Conservation (phyloP, 768 basidiomycete species). For the Collybia sordida region DNA sequence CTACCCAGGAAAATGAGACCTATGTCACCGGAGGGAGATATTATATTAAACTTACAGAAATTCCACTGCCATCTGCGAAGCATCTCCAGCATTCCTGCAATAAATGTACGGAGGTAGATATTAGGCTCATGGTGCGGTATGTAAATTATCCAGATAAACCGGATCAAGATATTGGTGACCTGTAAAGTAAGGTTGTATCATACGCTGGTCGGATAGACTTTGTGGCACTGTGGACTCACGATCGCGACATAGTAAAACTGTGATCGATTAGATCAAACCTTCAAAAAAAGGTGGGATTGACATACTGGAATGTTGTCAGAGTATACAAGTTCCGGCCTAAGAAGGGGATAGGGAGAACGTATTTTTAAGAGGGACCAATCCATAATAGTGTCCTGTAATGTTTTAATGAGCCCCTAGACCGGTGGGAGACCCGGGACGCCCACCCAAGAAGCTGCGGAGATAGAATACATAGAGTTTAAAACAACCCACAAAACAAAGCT, state of each 20-base stretch:
- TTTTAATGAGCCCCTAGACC: neutral
- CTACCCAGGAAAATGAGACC: slow-evolving; percentile 28
- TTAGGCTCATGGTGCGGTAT: neutral
- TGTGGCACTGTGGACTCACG: slow-evolving; percentile 36
- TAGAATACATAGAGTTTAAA: slow-evolving; percentile 56
- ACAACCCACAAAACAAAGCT: slow-evolving; percentile 72
- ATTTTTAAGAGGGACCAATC: slow-evolving; percentile 46
- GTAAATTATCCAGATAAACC: slow-evolving; percentile 1
- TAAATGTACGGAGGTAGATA: neutral
- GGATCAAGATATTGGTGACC: slow-evolving; percentile 1
- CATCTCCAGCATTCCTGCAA: neutral
- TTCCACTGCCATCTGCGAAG: slow-evolving; percentile 5
- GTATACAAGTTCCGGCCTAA: slow-evolving; percentile 79
- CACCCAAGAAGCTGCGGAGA: slow-evolving; percentile 83
- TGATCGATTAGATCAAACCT: neutral
- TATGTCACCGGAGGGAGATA: too few relatives aligned
- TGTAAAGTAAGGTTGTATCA: neutral
- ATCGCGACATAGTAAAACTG: slow-evolving; percentile 81
- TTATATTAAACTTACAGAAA: neutral
- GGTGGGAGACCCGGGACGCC: slow-evolving; percentile 17
- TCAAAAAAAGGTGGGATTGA: neutral
- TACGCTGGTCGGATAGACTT: neutral
- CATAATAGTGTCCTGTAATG: neutral
- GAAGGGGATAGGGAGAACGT: slow-evolving; percentile 72
- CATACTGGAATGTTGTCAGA: slow-evolving; percentile 57